Evolutionary conservation across 306 rosid genomes (phyloP), one percentile per base, ranked within the genome.

Genomic region (Arachis hypogaea): DNA sequence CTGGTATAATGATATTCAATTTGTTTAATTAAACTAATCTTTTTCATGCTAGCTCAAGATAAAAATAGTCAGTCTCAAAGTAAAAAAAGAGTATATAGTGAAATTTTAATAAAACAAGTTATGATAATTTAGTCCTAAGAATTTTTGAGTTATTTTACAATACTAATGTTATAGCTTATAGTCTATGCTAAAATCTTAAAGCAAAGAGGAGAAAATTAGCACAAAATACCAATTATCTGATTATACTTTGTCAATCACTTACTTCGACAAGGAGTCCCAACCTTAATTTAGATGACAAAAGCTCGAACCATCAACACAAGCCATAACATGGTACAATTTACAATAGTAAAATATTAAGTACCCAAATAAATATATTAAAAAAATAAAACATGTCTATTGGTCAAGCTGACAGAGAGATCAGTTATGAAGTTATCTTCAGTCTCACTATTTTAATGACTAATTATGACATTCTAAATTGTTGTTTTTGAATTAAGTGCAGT

Each of bases 381-480:
- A 28, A 44, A 18, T 58, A 46, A 54, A 81, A 92, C 99, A 96
- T 92, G 99, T 87, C 99, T 93, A 69, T 97, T 94, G 56, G 99
- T 97, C 89, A 94, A 85, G 66, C 99, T 97, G 80, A 94, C 96
- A 28, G 97, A 89, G 81, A 94, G 99, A 81, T 94, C 99, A 18
- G 99, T 97, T 61, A 94, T 94, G 82, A 94, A 94, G 86, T 94
- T 92, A 77, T 94, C 99, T 78, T 94, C 98, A 29, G 99, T 94
- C 87, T 94, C 99, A 30, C 99, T 97, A 67, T 97, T 94, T 43
- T 96, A 84, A 74, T 94, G 98, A 85, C 99, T 92, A 74, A 94
- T 97, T 97, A 94, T 94, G 79, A 94, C 98, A 62, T 97, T 96
- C 99, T 96, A 94, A 75, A 97, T 96, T 5, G 99, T 96, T 28